These are phyloP conservation scores for Boletus mariae DNA, from an alignment of 1,284 basidiomycete genomes.

Conservation along the genomic window DNA sequence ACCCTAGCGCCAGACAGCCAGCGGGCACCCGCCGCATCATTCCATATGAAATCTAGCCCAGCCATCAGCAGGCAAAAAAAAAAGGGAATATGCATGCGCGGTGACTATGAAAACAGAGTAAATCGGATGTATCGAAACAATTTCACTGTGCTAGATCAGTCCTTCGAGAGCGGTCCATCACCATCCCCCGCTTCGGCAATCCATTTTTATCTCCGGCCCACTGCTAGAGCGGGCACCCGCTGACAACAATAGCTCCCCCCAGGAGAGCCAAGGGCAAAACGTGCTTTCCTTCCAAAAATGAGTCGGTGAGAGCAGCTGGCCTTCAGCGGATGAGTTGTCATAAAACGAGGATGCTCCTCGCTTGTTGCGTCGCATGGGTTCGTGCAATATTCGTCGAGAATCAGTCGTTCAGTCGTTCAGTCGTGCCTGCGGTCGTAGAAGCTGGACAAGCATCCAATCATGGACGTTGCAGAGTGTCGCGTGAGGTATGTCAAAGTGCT, in stretches of 20 bases:
- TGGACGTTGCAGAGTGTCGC: constrained; percentile 7
- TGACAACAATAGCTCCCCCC: constrained; percentile 16
- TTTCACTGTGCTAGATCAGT: constrained; percentile 23
- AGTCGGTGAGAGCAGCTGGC: constrained; percentile 1
- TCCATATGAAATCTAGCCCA: not conserved
- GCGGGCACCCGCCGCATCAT: constrained; percentile 2
- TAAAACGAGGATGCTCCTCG: constrained; percentile 17
- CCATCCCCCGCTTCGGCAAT: constrained; percentile 17
- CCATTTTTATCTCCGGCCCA: constrained; percentile 28
- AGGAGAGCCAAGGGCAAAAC: constrained; percentile 11
- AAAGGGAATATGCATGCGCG: constrained; percentile 15
- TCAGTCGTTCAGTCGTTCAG: constrained; percentile 35
- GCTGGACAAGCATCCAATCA: constrained; percentile 21
- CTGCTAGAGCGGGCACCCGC: constrained; percentile 32
- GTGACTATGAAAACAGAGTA: constrained; percentile 26
- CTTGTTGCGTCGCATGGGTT: constrained; percentile 28
- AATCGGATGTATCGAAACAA: constrained; percentile 21
- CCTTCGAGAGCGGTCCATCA: constrained; percentile 29
- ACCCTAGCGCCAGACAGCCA: constrained; percentile 17
- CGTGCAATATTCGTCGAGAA: constrained; percentile 47
- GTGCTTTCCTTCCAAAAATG: constrained; percentile 9
- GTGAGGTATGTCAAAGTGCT: constrained; percentile 16
- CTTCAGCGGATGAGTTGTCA: constrained; percentile 15
- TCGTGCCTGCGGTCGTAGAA: constrained; percentile 33
- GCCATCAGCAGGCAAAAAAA: constrained; percentile 2